Evolutionary conservation across 306 rosid species (phyloP).

Genomic region (Cucurbita maxima): DNA sequence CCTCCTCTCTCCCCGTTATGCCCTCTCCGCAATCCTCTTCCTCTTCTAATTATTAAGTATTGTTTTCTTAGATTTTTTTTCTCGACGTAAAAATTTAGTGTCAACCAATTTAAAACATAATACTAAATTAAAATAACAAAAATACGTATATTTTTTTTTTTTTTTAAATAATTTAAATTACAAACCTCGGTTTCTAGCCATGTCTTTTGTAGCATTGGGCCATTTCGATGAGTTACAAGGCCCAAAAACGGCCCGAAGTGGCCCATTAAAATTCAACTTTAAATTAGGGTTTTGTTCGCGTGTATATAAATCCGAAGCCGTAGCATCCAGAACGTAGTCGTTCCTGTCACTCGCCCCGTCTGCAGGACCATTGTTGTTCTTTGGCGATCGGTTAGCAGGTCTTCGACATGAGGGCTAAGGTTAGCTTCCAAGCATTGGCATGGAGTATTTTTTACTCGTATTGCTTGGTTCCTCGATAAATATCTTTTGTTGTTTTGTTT

Average conservation of each 20-base stretch:
- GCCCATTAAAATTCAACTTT: not conserved
- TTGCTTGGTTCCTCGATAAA: not conserved
- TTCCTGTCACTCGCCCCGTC: too few species aligned
- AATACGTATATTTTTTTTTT: too few species aligned
- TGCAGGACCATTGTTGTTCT: not conserved
- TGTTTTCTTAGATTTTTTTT: too few species aligned
- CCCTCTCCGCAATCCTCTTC: slow-evolving; percentile 7
- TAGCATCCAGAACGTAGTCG: not conserved
- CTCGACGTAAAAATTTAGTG: too few species aligned
- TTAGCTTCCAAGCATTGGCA: not conserved
- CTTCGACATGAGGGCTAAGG: slow-evolving; percentile 9
- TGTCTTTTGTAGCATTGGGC: not conserved
- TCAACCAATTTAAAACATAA: too few species aligned
- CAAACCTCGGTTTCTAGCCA: not conserved
- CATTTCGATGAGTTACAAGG: not conserved
- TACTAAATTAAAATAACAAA: too few species aligned
- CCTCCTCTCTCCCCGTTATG: too few species aligned
- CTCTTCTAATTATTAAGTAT: not conserved
- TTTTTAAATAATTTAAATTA: too few species aligned
- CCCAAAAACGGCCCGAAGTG: not conserved
- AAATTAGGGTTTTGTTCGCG: not conserved
- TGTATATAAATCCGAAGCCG: not conserved
- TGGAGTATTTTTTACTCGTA: not conserved
- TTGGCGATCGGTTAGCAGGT: not conserved
- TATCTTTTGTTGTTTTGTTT: not conserved